A percentile compares a stretch with the other conserved stretches of the same genome.
phyloP scores from a whole-genome alignment of 2,329 filamentous ascomycete genomes.

The Polytolypa hystricis region DNA sequence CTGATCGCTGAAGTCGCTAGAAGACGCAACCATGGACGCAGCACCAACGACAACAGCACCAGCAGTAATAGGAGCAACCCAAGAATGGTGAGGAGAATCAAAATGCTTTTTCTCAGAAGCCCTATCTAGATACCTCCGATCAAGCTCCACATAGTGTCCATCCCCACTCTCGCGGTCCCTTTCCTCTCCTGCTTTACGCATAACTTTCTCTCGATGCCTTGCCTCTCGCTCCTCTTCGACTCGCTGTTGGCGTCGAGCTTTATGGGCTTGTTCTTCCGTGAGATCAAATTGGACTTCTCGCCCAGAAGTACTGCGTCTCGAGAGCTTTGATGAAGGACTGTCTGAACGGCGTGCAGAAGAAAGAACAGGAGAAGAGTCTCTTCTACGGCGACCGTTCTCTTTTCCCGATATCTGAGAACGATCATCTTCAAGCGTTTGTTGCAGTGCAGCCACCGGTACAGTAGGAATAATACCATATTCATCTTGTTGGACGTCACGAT shows the following conservation, averaged over 20 bases:
- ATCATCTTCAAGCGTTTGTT: conserved; percentile 1
- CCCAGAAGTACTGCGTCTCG: conserved; percentile 23
- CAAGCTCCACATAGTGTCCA: background rate
- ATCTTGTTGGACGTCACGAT: background rate
- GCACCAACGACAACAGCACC: conserved; percentile 43
- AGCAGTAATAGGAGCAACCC: conserved; percentile 33
- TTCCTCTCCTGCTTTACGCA: background rate
- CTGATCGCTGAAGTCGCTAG: conserved; percentile 23
- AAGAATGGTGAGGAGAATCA: conserved; percentile 17
- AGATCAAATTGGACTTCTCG: conserved; percentile 46
- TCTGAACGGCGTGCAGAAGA: conserved; percentile 22
- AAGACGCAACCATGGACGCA: conserved; percentile 34
- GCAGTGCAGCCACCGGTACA: background rate
- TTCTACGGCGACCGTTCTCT: conserved; percentile 24
- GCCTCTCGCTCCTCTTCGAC: conserved; percentile 13
- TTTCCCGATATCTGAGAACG: background rate
- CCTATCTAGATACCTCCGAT: conserved; percentile 5
- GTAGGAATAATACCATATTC: conserved; percentile 2
- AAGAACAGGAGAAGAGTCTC: conserved; percentile 37
- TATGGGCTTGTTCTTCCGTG: conserved; percentile 45
- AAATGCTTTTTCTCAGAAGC: conserved; percentile 19
- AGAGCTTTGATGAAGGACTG: conserved; percentile 13
- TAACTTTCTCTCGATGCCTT: conserved; percentile 7
- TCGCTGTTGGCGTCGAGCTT: conserved; percentile 27
- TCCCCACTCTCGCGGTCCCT: background rate